Evolutionary conservation across 1,284 basidiomycete species (phyloP), one percentile per base, ranked within the genome.

Genomic region (Boletus hoseneyae): DNA sequence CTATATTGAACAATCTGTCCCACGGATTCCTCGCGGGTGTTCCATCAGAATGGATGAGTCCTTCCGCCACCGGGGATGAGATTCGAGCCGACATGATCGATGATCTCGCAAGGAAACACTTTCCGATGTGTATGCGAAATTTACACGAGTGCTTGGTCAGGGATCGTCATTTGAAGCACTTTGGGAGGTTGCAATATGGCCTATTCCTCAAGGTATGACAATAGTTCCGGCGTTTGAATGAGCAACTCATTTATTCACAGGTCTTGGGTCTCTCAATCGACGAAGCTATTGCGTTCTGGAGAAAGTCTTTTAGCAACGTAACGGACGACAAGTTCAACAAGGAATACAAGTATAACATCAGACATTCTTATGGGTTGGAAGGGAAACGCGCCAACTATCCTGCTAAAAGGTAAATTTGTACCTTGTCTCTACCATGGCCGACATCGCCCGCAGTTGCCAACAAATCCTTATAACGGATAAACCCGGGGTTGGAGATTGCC

Each of bases 311-410:
- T 67, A 76, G 78, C 42, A 78, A 73, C 33, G 82, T 91, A 51
- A 85, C 85, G 19, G 95, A 98, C 57, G 94, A 99, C 72, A 90
- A 95, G 70, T 99, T 99, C 74, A 95, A 94, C 74, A 99, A 99
- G 69, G 92, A 97, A 65, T 90, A 98, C 76, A 87, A 85, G 60
- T 99, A 99, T 71, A 99, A 99, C 62, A 95, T 99, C 60, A 85
- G 96, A 35, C 97, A 99, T 70, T 87, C 85, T 9, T 99, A 90
- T 66, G 97, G 97, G 40, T 75, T 97, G 38, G 97, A 99, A 68
- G 97, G 97, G 8, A 90, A 88, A 64, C 82, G 96, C 36, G 88
- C 87, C 45, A 97, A 98, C 70, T 99, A 99, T 68, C 82, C 92
- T 4, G 94, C 97, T 0, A 93, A 89, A 72, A 94, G 81, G 92